phyloP scores from a whole-genome alignment of 306 rosid genomes.

The Vigna radiata region DNA sequence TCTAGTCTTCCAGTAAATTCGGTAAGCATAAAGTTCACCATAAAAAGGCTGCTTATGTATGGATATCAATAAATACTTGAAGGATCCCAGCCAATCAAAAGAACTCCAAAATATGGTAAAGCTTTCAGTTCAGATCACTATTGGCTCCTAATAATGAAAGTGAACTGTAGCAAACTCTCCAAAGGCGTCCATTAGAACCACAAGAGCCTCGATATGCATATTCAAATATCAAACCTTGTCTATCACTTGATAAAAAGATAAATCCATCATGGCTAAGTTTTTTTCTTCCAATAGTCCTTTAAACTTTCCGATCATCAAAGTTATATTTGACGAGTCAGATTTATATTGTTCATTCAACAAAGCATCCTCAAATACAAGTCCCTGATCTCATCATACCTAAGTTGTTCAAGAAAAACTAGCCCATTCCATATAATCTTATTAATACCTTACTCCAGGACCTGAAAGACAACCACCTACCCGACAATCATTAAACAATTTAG shows the following conservation, averaged over 20 bases:
- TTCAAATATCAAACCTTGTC: conserved; percentile 42
- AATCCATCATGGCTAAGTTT: conserved; percentile 49
- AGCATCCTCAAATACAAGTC: conserved; percentile 56
- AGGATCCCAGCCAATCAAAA: conserved; percentile 33
- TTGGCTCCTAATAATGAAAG: conserved; percentile 47
- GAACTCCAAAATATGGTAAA: conserved; percentile 39
- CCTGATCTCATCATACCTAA: conserved; percentile 53
- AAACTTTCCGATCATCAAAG: conserved; percentile 44
- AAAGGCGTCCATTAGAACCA: conserved; percentile 46
- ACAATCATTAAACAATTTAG: conserved; percentile 41
- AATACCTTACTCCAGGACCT: conserved; percentile 48
- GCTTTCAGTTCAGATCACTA: conserved; percentile 35
- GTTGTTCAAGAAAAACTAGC: conserved; percentile 45
- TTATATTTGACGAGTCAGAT: conserved; percentile 42
- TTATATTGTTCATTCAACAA: conserved; percentile 46
- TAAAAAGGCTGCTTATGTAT: conserved; percentile 26
- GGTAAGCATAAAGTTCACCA: conserved; percentile 32
- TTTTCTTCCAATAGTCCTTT: conserved; percentile 52
- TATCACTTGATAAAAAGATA: conserved; percentile 48
- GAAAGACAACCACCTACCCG: conserved; percentile 55
- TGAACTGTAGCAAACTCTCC: conserved; percentile 41
- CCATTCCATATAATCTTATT: conserved; percentile 48
- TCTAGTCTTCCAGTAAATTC: conserved; percentile 42
- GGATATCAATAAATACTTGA: conserved; percentile 40
- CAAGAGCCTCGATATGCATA: conserved; percentile 51